phyloP scores from a whole-genome alignment of 805 yeast species.

The Nakazawaea siamensis region DNA sequence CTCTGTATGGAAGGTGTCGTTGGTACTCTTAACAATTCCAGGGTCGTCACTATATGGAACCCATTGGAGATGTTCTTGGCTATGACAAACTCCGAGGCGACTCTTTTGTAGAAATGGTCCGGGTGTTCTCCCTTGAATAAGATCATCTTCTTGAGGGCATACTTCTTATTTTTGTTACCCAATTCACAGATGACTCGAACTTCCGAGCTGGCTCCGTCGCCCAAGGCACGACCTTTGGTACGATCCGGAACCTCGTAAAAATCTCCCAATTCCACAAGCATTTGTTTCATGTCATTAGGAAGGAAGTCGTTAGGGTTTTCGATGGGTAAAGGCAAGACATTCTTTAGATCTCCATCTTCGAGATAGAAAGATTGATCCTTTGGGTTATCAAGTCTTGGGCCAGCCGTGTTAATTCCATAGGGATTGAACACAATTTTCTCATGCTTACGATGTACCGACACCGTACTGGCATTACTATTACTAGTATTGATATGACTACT shows the following conservation, averaged over 20 bases:
- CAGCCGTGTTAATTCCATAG: slow-evolving; percentile 41
- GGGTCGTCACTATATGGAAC: slow-evolving; percentile 52
- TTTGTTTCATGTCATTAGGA: slow-evolving; percentile 45
- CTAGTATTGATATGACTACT: background rate
- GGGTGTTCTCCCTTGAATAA: slow-evolving; percentile 55
- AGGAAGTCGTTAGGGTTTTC: slow-evolving; percentile 58
- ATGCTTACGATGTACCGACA: slow-evolving; percentile 2
- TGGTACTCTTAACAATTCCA: slow-evolving; percentile 48
- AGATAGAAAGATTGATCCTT: slow-evolving; percentile 22
- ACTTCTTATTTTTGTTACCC: slow-evolving; percentile 29
- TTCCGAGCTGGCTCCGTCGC: slow-evolving; percentile 67
- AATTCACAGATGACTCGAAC: slow-evolving; percentile 42
- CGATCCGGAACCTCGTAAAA: slow-evolving; percentile 40
- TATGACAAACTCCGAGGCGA: slow-evolving; percentile 55
- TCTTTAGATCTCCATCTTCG: slow-evolving; percentile 28
- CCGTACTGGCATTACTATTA: background rate
- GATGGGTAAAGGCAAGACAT: slow-evolving; percentile 52
- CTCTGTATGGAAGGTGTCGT: slow-evolving; percentile 44
- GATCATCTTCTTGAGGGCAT: slow-evolving; percentile 60
- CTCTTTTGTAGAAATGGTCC: slow-evolving; percentile 55
- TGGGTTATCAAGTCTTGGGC: slow-evolving; percentile 20
- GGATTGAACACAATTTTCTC: slow-evolving; percentile 54
- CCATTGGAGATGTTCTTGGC: slow-evolving; percentile 46
- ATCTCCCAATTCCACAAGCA: slow-evolving; percentile 39
- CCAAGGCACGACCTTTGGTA: slow-evolving; percentile 41